phyloP scores from a whole-genome alignment of 2,329 filamentous ascomycete species.

The Pezicula rhizophila region DNA sequence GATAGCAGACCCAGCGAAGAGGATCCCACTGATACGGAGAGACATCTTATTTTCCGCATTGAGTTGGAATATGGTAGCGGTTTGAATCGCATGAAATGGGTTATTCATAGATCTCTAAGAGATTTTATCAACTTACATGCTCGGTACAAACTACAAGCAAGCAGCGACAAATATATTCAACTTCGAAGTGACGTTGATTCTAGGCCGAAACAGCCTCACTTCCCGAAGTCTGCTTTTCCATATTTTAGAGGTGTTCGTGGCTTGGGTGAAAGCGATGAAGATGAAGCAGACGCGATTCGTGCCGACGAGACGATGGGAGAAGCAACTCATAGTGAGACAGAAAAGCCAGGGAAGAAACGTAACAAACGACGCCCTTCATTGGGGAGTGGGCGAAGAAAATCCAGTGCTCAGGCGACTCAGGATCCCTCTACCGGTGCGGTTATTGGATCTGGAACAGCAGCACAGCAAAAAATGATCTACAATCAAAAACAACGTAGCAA shows the following conservation, averaged over 20 bases:
- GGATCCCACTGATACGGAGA: conserved; percentile 39
- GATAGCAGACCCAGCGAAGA: conserved; percentile 68
- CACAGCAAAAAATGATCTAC: conserved; percentile 41
- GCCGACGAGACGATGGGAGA: conserved; percentile 46
- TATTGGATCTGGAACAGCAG: conserved; percentile 40
- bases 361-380: conserved; percentile 47
- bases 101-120: conserved; percentile 75
- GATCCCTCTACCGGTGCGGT: conserved; percentile 12
- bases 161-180: conserved; percentile 76
- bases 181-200: conserved; percentile 58
- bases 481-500: conserved; percentile 78
- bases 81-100: conserved; percentile 94
- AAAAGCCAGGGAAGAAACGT: conserved; percentile 46
- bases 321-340: conserved; percentile 63
- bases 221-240: conserved; percentile 83
- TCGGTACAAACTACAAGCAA: conserved; percentile 83
- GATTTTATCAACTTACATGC: conserved; percentile 92
- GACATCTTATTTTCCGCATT: conserved; percentile 84
- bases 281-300: conserved; percentile 33
- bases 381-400: conserved; percentile 37
- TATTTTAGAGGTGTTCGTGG: conserved; percentile 78
- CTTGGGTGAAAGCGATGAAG: conserved; percentile 73
- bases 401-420: conserved; percentile 34
- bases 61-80: conserved; percentile 95
- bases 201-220: conserved; percentile 77